Evolutionary conservation across 108 stramenopile species (phyloP).

Genomic region (Nitzschia palea): DNA sequence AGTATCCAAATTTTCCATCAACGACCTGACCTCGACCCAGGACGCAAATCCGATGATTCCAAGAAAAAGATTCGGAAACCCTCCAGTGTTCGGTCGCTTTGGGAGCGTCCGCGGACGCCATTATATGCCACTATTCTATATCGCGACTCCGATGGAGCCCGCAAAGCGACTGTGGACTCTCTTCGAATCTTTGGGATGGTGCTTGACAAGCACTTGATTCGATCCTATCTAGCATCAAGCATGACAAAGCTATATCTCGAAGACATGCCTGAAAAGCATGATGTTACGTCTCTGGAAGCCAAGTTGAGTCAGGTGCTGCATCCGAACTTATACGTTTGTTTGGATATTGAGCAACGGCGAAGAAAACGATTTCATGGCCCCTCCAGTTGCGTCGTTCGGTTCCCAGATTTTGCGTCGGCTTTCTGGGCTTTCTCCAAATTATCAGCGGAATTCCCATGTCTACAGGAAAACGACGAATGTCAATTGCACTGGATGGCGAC

Average conservation of each 20-base stretch:
- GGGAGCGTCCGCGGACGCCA: conserved; percentile 66
- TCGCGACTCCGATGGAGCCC: conserved; percentile 44
- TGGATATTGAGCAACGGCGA: conserved; percentile 36
- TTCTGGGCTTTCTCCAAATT: conserved; percentile 55
- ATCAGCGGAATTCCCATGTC: conserved; percentile 16
- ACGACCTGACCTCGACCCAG: conserved; percentile 77
- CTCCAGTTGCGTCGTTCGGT: conserved; percentile 64
- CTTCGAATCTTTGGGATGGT: conserved; percentile 84
- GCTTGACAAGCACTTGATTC: conserved; percentile 61
- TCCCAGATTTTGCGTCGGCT: conserved; percentile 65
- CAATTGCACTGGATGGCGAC: conserved; percentile 74
- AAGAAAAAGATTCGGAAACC: conserved; percentile 43
- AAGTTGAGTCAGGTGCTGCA: conserved; percentile 54
- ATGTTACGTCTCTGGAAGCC: conserved; percentile 57
- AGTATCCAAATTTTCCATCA: conserved; percentile 68
- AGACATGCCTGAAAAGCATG: conserved; percentile 38
- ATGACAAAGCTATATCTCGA: conserved; percentile 70
- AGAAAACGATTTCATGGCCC: conserved; percentile 1
- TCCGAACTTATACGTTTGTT: conserved; percentile 55
- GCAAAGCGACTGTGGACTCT: conserved; percentile 43
- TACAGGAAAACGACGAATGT: conserved; percentile 17
- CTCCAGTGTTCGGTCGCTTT: conserved; percentile 21
- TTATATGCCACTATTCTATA: conserved; percentile 73
- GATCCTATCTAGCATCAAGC: conserved; percentile 46
- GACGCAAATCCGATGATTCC: conserved; percentile 39